Conservation (phyloP, 805 yeast genomes). For the Saccharomyces mikatae region DNA sequence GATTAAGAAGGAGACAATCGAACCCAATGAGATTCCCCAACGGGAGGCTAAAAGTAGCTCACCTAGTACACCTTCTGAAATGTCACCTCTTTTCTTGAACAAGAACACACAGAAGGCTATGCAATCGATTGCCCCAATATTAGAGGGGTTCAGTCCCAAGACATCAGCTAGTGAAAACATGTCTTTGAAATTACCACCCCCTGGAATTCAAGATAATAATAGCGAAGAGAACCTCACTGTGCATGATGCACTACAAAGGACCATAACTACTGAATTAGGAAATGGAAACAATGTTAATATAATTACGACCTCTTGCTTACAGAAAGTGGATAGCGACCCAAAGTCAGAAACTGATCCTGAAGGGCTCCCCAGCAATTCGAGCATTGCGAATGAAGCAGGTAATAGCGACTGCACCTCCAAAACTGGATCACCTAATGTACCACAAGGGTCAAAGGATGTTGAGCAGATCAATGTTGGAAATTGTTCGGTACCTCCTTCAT, state of each 20-base stretch:
- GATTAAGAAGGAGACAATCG: slow-evolving; percentile 16
- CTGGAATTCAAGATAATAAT: slow-evolving; percentile 19
- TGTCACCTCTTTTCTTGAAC: slow-evolving; percentile 28
- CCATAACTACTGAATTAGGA: slow-evolving; percentile 14
- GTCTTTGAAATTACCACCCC: slow-evolving; percentile 30
- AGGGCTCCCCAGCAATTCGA: background rate
- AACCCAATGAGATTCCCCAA: slow-evolving; percentile 10
- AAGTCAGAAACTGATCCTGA: background rate
- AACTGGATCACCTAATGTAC: background rate
- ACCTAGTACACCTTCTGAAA: slow-evolving; percentile 3
- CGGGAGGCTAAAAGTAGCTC: background rate
- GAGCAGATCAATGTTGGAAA: background rate
- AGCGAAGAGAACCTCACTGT: slow-evolving; percentile 21
- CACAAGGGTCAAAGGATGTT: background rate
- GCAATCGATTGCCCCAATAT: slow-evolving; percentile 72
- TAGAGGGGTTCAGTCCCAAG: slow-evolving; percentile 67
- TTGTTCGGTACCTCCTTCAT: slow-evolving; percentile 16
- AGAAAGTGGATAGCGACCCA: background rate
- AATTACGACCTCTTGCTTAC: background rate
- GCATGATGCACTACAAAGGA: slow-evolving; percentile 19
- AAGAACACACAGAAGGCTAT: slow-evolving; percentile 47
- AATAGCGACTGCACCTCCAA: background rate
- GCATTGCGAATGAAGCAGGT: background rate
- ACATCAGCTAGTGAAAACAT: slow-evolving; percentile 47
- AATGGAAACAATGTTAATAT: background rate